Base-by-base conservation (phyloP, 176 grass and related monocot species). In the Carex scoparia region DNA sequence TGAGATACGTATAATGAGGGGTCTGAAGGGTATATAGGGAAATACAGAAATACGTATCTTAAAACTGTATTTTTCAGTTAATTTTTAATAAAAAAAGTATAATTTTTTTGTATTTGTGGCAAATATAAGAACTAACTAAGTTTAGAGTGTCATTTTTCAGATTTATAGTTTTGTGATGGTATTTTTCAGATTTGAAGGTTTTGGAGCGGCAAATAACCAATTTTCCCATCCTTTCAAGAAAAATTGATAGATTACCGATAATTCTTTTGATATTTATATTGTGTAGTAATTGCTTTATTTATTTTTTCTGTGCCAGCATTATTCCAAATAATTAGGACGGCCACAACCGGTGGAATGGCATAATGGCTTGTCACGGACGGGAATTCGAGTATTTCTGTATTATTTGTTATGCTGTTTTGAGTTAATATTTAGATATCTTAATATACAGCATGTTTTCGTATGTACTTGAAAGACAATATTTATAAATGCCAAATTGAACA, bases 241-340 rank as follows among this genome's bases (percentile, higher is more conserved):
- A 23, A 23, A 71, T 71, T 71, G 15, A n/a, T 27, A 54, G 2
- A 32, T 78, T 32, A 42, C 27, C 10, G 4, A 42, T 42, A 19
- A 44, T 64, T 63, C 4, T 37, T 8, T 63, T 81, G 30, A 60
- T 16, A 10, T 80, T 64, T 19, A 12, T 74, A 11, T 56, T 19
- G 44, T 49, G 53, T 75, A n/a, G 35, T 38, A 75, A 85, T 72
- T 57, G 10, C 53, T 57, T 66, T 60, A 55, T 79, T 79, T 69
- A 23, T 31, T 87, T 74, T 33, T 38, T 55, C n/a, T 38, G 16
- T 87, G 48, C 32, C 86, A 87, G 86, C 79, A 28, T 30, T 87
- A 42, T 83, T 87, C 72, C 86, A 87, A 78, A 87, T 87, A 83
- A 87, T 87, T 72, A 81, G 86, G 65, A 87, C 53, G 1, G 86